Percentiles rank a stretch among this genome's conserved stretches.
Evolutionary conservation across 2,329 filamentous ascomycete species (phyloP).

Genomic region (Talaromyces verruculosus): DNA sequence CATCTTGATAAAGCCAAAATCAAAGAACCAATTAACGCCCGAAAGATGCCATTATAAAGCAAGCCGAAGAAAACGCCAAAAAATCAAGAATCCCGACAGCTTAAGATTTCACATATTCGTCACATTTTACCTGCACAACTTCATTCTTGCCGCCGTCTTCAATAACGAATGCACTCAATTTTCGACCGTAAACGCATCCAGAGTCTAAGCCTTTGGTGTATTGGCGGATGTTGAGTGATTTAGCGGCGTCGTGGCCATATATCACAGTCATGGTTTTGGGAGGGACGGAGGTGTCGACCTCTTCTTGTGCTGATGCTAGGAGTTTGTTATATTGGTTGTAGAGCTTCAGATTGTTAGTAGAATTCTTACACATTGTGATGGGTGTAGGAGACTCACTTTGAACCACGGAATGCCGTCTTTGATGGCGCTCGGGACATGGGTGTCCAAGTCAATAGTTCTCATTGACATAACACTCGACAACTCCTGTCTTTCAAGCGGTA

Average conservation of each 20-base stretch:
- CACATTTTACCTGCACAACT: slow-evolving; percentile 46
- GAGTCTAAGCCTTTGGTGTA: slow-evolving; percentile 86
- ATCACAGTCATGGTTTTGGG: slow-evolving; percentile 62
- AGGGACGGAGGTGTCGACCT: slow-evolving; percentile 23
- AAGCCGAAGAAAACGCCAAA: slow-evolving; percentile 3
- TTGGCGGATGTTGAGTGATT: slow-evolving; percentile 63
- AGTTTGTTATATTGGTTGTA: slow-evolving; percentile 49
- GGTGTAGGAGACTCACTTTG: slow-evolving; percentile 43
- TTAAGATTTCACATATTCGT: slow-evolving; percentile 30
- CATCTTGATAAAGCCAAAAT: not conserved
- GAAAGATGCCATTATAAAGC: not conserved
- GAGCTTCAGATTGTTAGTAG: slow-evolving; percentile 33
- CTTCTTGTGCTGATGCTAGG: slow-evolving; percentile 6
- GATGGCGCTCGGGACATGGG: slow-evolving; percentile 56
- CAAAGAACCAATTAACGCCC: not conserved
- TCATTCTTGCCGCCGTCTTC: slow-evolving; percentile 53
- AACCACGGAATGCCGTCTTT: slow-evolving; percentile 65
- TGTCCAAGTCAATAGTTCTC: slow-evolving; percentile 69
- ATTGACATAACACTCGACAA: slow-evolving; percentile 88
- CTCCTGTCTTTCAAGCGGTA: slow-evolving; percentile 69
- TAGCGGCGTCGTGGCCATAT: slow-evolving; percentile 82
- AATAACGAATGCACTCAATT: slow-evolving; percentile 75
- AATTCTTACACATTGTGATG: not conserved
- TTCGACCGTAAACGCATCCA: slow-evolving; percentile 72
- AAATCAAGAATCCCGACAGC: not conserved